Conservation (phyloP, 2,329 filamentous ascomycete species). For the Camptophora hylomeconis region DNA sequence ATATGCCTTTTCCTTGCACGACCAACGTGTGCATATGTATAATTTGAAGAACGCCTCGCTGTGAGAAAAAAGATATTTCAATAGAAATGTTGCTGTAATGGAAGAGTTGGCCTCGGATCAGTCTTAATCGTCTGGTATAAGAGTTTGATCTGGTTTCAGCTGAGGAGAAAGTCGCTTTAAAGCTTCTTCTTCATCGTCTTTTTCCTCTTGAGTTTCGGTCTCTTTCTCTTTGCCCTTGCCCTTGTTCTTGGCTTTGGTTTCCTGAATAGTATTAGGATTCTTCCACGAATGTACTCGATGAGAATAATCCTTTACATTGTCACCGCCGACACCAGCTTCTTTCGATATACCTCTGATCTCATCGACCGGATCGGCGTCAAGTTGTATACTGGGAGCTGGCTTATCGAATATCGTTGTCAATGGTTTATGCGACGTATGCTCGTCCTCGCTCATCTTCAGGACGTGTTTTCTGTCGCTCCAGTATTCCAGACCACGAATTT, state of each 20-base stretch:
- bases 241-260: constrained; percentile 1
- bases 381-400: constrained; percentile 6
- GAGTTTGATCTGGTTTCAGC: background rate
- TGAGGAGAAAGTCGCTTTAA: constrained; percentile 3
- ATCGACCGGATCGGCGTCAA: constrained; percentile 14
- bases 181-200: constrained; percentile 5
- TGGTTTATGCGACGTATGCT: constrained; percentile 7
- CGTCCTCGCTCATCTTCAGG: constrained; percentile 13
- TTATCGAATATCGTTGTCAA: constrained; percentile 13
- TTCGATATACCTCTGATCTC: constrained; percentile 52
- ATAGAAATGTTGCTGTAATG: constrained; percentile 1
- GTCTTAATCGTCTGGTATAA: background rate
- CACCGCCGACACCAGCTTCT: constrained; percentile 12
- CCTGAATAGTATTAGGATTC: too few species aligned
- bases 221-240: constrained; percentile 3
- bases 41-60: constrained; percentile 4
- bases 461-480: constrained; percentile 56
- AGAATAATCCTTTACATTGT: constrained; percentile 1
- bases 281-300: too few species aligned
- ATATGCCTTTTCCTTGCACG: too few species aligned
- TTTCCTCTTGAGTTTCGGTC: background rate
- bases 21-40: too few species aligned
- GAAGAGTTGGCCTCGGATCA: background rate
- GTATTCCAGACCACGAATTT: constrained; percentile 70
- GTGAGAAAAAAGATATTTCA: constrained; percentile 1